Percentiles rank a stretch among this genome's conserved stretches.
Evolutionary conservation across 1,139 yeast species (phyloP).

Genomic region (Taiozyma onychis): DNA sequence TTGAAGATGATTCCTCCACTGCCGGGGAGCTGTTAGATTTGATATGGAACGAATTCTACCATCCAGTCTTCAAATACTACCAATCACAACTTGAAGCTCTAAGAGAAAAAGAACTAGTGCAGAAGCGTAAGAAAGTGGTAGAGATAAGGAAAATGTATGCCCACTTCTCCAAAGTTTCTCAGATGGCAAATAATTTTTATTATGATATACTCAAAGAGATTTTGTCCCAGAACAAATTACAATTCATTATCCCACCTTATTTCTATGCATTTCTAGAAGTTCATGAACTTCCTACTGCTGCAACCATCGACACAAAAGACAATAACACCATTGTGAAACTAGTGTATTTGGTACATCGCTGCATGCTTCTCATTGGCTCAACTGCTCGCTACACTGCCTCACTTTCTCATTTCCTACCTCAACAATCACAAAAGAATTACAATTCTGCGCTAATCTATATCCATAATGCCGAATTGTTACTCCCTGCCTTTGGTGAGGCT

Average conservation of each 20-base stretch:
- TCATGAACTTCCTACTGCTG: not conserved
- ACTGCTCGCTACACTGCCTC: constrained; percentile 51
- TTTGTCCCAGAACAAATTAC: constrained; percentile 30
- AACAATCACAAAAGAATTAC: constrained; percentile 33
- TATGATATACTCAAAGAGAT: constrained; percentile 33
- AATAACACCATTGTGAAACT: constrained; percentile 32
- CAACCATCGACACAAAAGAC: constrained; percentile 17
- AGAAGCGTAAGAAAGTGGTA: constrained; percentile 32
- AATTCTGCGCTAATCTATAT: constrained; percentile 44
- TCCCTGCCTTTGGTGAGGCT: constrained; percentile 66
- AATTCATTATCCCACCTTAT: constrained; percentile 30
- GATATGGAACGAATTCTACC: constrained; percentile 58
- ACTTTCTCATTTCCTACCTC: constrained; percentile 39
- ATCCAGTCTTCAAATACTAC: constrained; percentile 54
- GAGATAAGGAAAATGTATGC: constrained; percentile 55
- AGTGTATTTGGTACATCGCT: constrained; percentile 46
- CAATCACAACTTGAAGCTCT: constrained; percentile 21
- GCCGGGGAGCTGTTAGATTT: constrained; percentile 33
- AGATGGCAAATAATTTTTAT: constrained; percentile 44
- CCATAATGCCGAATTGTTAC: constrained; percentile 44
- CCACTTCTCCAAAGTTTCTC: constrained; percentile 42
- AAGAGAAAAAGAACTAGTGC: constrained; percentile 20
- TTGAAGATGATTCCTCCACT: constrained; percentile 11
- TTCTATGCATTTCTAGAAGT: constrained; percentile 13
- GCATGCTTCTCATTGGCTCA: constrained; percentile 54